Base-by-base conservation (phyloP, 2,329 filamentous ascomycete species). In the Rhinocladiella mackenziei region DNA sequence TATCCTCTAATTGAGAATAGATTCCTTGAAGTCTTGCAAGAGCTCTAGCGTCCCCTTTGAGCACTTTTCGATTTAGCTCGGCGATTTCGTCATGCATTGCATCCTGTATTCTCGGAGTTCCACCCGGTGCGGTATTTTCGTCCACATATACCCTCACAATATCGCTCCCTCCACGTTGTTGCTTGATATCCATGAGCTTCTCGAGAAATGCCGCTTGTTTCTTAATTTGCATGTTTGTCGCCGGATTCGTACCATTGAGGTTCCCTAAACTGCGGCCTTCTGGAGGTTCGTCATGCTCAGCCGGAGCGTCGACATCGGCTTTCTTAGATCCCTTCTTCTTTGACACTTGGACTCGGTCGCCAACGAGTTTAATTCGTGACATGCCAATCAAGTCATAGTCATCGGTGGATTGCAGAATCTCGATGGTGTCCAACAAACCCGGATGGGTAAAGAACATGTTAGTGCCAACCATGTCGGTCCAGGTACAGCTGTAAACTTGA, bases 391-490 rank as follows among this genome's bases (percentile, higher is more conserved):
- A 70, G 59, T 89, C 84, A 26, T 86, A 80, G 17, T 77, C 74
- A 15, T 76, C 71, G 3, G 47, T 51, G 10, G 48, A 51, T 19
- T 23, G 41, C 10, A 50, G 18, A 11, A 43, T 39, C 59, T 57
- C 15, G 58, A 59, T 38, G 52, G 56, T 15, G 55, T 59, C 40
- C 63, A 22, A 71, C 67, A n/a, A 73, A 75, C 28, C 77, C 64
- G 72, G 75, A 11, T 65, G 66, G 1, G 74, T 75, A 57, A 96
- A 83, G 30, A 94, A 77, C 53, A 89, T 70, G 55, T 94, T 87
- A 0, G 89, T 94, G 25, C 91, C 91, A 31, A 94, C 78, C 48
- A 88, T 84, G 50, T 86, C 80, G 8, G 80, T 77, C 91, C 91
- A 97, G 33, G 79, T 70, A 53, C 88, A 91, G 52, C 80, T 81